Evolutionary conservation across 345 rosid genomes (phyloP).

Genomic region (Raphanus raphanistrum): DNA sequence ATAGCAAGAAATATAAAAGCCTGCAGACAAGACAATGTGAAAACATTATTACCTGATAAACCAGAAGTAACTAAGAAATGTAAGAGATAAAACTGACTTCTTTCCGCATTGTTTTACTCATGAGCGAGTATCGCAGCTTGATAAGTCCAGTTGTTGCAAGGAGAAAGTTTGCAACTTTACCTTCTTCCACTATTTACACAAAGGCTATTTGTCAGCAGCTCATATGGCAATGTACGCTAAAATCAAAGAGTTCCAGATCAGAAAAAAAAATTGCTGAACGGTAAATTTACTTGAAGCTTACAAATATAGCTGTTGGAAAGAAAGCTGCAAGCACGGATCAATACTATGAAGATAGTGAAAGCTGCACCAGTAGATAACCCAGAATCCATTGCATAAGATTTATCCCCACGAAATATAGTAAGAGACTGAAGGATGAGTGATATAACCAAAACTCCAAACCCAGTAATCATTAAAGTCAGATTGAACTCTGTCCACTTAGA

Average conservation of each 20-base stretch:
- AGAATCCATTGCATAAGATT: conserved; percentile 39
- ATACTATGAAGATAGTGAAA: conserved; percentile 51
- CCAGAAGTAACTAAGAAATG: conserved; percentile 24
- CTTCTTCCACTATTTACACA: conserved; percentile 82
- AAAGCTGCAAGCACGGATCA: conserved; percentile 79
- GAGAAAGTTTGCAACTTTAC: conserved; percentile 88
- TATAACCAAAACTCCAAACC: conserved; percentile 62
- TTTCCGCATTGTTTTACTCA: conserved; percentile 50
- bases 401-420: conserved; percentile 44
- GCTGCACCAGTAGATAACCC: conserved; percentile 48
- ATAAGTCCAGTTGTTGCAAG: conserved; percentile 78
- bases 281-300: conserved; percentile 44
- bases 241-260: not conserved
- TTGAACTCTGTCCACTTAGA: conserved; percentile 96
- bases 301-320: conserved; percentile 91
- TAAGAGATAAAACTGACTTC: conserved; percentile 57
- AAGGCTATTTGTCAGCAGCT: conserved; percentile 8
- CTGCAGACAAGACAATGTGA: conserved; percentile 48
- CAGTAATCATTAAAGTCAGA: conserved; percentile 73
- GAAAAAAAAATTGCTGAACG: not conserved
- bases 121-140: conserved; percentile 61
- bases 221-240: not conserved
- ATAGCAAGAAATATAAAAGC: conserved; percentile 63
- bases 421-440: conserved; percentile 55
- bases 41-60: conserved; percentile 18